Evolutionary conservation across 805 yeast genomes (phyloP), one percentile per base, ranked within the genome.

Genomic region (Cyberlindnera mrakii): DNA sequence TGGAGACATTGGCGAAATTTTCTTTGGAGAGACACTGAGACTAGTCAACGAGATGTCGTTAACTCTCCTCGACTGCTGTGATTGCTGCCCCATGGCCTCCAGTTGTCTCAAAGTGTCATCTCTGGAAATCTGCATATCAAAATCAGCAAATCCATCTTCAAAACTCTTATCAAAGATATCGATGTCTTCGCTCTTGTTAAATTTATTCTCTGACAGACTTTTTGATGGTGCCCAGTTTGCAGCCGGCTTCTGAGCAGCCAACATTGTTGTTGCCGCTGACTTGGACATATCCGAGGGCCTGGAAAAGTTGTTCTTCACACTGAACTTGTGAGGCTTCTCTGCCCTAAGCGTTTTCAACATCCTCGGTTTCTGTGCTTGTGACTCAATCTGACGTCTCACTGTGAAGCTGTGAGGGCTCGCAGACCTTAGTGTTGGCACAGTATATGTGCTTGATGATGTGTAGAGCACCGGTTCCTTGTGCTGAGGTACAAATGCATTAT

Each of bases 281-380:
- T 47, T 54, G 8, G 65, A 59, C 30, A 51, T 40, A 5, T 47
- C 49, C 1, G 54, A 51, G 3, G 57, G 45, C n/a, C 34, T 48
- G 6, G 49, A 25, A 3, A 33, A 19, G 27, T 40, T 38, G 30
- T 49, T 44, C 18, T 40, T 50, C 25, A 41, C 39, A 40, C 46
- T 44, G 44, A 49, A 39, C 30, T 41, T 49, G 30, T 52, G 45
- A 0, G 46, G 47, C 41, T 48, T 53, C 5, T 58, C 60, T 27
- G 56, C 42, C 43, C 72, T 52, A 27, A 68, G 48, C 2, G 72
- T 65, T 33, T 63, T 65, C 34, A 57, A 46, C 58, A 66, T 48
- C 30, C 60, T 55, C 39, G 57, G 39, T 18, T 46, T 51, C 30
- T 45, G 54, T 17, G 31, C 46, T 40, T 41, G 59, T 27, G 38